These are phyloP conservation scores for Russula sp. DNA, from an alignment of 768 basidiomycete species.

Conservation along the genomic window DNA sequence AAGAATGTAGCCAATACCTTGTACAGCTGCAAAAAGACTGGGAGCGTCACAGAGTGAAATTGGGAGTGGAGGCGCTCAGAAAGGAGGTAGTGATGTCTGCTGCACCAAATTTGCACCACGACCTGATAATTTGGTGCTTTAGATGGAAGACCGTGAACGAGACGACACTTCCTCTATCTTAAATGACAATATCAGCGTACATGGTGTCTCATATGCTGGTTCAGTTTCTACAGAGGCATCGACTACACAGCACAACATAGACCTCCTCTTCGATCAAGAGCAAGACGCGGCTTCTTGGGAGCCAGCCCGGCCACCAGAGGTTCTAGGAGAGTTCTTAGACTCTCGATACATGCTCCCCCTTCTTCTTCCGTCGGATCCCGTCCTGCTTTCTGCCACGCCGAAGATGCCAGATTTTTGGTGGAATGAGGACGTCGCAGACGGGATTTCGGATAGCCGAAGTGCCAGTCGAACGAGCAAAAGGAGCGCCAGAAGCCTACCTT, in stretches of 20 bases:
- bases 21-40: constrained; percentile 95
- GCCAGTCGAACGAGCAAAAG: constrained; percentile 35
- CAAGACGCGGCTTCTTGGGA: constrained; percentile 67
- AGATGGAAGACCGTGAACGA: constrained; percentile 65
- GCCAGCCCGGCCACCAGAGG: constrained; percentile 69
- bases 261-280: constrained; percentile 68
- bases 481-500: constrained; percentile 39
- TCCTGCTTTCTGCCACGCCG: constrained; percentile 65
- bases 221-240: constrained; percentile 29
- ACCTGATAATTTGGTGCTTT: constrained; percentile 4
- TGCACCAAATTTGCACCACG: background rate
- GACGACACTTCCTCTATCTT: constrained; percentile 44
- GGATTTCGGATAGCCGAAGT: constrained; percentile 26
- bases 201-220: constrained; percentile 23
- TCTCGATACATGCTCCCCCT: constrained; percentile 90
- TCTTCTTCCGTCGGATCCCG: constrained; percentile 73
- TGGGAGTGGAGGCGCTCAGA: constrained; percentile 77
- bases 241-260: constrained; percentile 51
- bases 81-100: constrained; percentile 54
- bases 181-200: constrained; percentile 27
- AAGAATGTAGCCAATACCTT: constrained; percentile 92
- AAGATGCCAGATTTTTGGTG: constrained; percentile 35
- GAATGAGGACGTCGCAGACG: constrained; percentile 28
- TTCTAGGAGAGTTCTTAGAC: constrained; percentile 86
- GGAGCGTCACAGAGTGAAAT: constrained; percentile 85